Conservation (phyloP, 352 stramenopile genomes). For the Pythium phragmitis region DNA sequence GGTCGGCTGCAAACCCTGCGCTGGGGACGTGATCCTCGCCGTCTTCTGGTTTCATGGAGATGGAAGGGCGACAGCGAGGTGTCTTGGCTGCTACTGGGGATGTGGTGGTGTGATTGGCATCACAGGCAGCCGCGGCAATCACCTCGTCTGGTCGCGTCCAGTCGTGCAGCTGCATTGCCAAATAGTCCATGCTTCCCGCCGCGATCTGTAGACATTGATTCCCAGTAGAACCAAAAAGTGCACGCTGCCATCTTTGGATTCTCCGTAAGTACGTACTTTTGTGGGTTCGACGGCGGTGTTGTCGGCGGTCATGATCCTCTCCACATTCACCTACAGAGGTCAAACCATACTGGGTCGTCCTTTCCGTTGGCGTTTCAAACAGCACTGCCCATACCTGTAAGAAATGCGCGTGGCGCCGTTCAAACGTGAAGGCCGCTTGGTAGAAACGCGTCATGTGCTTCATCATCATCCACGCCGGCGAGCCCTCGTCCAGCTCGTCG, state of each 20-base stretch:
- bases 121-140: constrained; percentile 22
- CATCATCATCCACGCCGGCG: constrained; percentile 52
- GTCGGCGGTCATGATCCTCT: constrained; percentile 43
- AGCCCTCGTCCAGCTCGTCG: constrained; percentile 47
- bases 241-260: background rate
- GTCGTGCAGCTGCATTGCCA: constrained; percentile 43
- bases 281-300: constrained; percentile 23
- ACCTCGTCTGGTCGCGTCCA: constrained; percentile 44
- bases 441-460: constrained; percentile 60
- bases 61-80: background rate
- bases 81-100: constrained; percentile 3
- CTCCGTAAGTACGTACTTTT: constrained; percentile 22
- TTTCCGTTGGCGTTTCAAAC: background rate
- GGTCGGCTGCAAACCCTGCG: background rate
- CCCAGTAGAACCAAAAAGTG: too few relatives aligned
- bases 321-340: constrained; percentile 38
- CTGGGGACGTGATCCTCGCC: constrained; percentile 2
- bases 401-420: constrained; percentile 52
- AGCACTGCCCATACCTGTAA: constrained; percentile 38
- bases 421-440: constrained; percentile 46
- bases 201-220: constrained; percentile 10
- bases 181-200: constrained; percentile 46
- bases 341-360: background rate
- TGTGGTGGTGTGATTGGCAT: background rate
- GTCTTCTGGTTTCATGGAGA: background rate